These are phyloP conservation scores for Isochrysis galbana DNA, from an alignment of 78 protist species.

Conservation along the genomic window DNA sequence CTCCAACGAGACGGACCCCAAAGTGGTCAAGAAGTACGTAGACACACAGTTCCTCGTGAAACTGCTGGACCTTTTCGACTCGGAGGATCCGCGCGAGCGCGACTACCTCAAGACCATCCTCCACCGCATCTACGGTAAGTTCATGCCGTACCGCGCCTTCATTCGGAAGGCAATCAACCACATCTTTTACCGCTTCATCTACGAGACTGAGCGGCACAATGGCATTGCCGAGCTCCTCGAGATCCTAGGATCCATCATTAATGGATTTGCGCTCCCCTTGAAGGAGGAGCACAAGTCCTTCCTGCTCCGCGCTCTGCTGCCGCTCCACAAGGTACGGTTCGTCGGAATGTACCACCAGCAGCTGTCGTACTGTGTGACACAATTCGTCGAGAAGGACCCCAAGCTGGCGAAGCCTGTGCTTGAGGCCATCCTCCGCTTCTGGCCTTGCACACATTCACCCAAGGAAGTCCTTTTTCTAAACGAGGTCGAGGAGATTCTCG, in stretches of 20 bases:
- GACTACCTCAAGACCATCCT: conserved; percentile 94
- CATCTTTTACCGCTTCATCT: conserved; percentile 79
- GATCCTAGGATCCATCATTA: conserved; percentile 80
- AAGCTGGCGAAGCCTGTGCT: conserved; percentile 52
- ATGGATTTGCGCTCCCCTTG: conserved; percentile 95
- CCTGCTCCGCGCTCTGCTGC: conserved; percentile 72
- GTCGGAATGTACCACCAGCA: conserved; percentile 73
- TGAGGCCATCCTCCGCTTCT: conserved; percentile 52
- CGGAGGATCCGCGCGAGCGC: conserved; percentile 95
- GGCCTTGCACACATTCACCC: conserved; percentile 73
- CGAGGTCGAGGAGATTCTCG: conserved; percentile 81
- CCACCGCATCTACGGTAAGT: conserved; percentile 88
- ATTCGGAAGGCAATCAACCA: conserved; percentile 74
- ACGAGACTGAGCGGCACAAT: conserved; percentile 83
- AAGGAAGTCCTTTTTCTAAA: conserved; percentile 77
- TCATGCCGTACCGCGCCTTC: conserved; percentile 84
- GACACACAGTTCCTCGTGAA: conserved; percentile 63
- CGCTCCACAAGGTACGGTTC: conserved; percentile 73
- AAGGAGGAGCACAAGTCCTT: conserved; percentile 91
- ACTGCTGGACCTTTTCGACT: conserved; percentile 87
- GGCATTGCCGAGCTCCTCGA: conserved; percentile 92
- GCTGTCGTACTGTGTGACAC: conserved; percentile 85
- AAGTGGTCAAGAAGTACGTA: conserved; percentile 74
- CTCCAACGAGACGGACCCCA: conserved; percentile 76
- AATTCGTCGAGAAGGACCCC: conserved; percentile 82